Evolutionary conservation across 441 rosid genomes (phyloP).

Genomic region (Dalechampia spathulata): DNA sequence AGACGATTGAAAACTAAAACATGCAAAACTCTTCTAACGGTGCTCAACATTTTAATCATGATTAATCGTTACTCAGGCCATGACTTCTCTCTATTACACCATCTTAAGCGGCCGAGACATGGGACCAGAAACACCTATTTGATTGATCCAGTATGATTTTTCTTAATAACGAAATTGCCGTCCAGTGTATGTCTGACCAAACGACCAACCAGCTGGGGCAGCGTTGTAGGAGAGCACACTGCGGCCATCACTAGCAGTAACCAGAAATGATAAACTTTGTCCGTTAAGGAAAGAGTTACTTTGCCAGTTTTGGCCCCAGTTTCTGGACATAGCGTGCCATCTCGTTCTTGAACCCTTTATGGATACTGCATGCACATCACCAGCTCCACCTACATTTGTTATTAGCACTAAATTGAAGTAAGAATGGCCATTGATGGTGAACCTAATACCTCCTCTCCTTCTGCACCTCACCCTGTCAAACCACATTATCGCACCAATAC

Average conservation of each 20-base stretch:
- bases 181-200: constrained; percentile 39
- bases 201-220: constrained; percentile 43
- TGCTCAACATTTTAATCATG: background rate
- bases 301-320: constrained; percentile 59
- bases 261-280: constrained; percentile 37
- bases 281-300: constrained; percentile 36
- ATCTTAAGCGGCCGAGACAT: background rate
- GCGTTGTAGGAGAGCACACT: constrained; percentile 27
- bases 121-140: background rate
- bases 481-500: constrained; percentile 1
- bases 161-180: constrained; percentile 49
- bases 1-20: no score
- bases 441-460: constrained; percentile 39
- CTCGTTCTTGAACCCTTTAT: constrained; percentile 34
- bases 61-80: background rate
- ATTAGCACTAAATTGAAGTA: constrained; percentile 47
- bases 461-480: constrained; percentile 42
- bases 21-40: background rate
- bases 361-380: constrained; percentile 33
- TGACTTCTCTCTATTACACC: background rate
- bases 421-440: constrained; percentile 37
- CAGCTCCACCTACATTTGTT: constrained; percentile 43
- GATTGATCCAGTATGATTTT: no score
- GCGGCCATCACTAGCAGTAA: constrained; percentile 34
- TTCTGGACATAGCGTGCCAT: constrained; percentile 39